Base-by-base conservation (phyloP, 331 rosid genomes). In the Spiraea crenata region DNA sequence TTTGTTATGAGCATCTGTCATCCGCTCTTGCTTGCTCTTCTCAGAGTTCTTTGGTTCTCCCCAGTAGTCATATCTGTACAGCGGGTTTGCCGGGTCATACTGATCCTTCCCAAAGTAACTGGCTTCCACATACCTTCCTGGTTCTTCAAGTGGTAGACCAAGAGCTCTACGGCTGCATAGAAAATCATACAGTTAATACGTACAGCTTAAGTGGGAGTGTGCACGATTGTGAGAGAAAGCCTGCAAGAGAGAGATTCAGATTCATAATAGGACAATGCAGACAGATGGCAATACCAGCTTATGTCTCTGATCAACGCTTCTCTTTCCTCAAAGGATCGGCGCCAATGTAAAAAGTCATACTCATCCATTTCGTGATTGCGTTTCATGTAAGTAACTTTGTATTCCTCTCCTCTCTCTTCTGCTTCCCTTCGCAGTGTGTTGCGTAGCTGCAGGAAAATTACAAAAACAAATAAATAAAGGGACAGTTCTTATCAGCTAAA, bases 11-110 rank as follows among this genome's bases (percentile, higher is more conserved):
- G 82, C 79, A 50, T 89, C 96, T 0, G 83, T 75, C 86, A 85
- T 78, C 76, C 96, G 71, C 73, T 86, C 88, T 85, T 79, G 87
- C 81, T 82, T 86, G 81, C 97, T 89, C 86, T 91, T 89, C 67
- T 93, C 99, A 12, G 99, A 93, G 80, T 91, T 89, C 85, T 93
- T 87, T 51, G 97, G 99, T 68, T 91, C 99, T 34, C 97, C 99
- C 99, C 99, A 91, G 51, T 91, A 89, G 80, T 91, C 99, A 63
- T 86, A 88, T 11, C 96, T 95, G 68, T 91, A 86, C 13, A 93
- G 92, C 74, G 96, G 84, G 63, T 76, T 91, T 44, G 80, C 37
- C 0, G 96, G 96, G 82, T 93, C 97, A 65, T 85, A 93, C 48
- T 86, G 72, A 74, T 76, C 96, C 71, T 89, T 93, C 46, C 92